phyloP scores from a whole-genome alignment of 2,329 filamentous ascomycete species.

The Bipolaris zeicola region DNA sequence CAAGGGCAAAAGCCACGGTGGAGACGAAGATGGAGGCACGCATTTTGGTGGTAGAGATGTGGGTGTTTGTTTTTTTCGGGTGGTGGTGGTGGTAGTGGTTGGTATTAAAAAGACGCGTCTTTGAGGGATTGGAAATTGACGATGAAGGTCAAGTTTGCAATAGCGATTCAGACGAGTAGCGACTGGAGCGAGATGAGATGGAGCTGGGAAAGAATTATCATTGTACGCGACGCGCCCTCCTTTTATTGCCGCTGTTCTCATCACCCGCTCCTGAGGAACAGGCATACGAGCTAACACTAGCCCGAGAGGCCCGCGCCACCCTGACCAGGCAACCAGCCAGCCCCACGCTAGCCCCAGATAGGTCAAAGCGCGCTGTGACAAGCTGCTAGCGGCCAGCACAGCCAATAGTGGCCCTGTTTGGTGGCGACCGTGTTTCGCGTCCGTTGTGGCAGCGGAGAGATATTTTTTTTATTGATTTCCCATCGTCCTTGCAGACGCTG shows the following conservation, averaged over 20 bases:
- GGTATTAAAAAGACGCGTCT: neutral
- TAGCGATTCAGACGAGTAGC: constrained; percentile 11
- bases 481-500: neutral
- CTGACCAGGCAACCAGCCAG: constrained; percentile 31
- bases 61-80: constrained; percentile 15
- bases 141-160: constrained; percentile 19
- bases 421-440: constrained; percentile 11
- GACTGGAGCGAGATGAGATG: constrained; percentile 16
- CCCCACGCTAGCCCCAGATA: constrained; percentile 8
- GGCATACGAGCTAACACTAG: constrained; percentile 22
- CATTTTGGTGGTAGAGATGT: constrained; percentile 31
- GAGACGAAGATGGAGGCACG: constrained; percentile 40
- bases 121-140: constrained; percentile 20
- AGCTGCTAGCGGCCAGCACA: constrained; percentile 10
- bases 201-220: neutral
- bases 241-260: constrained; percentile 23
- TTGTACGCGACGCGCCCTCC: constrained; percentile 19
- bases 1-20: constrained; percentile 36
- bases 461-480: constrained; percentile 16
- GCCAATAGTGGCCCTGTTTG: constrained; percentile 22
- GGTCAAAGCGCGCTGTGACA: neutral
- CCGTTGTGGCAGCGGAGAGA: constrained; percentile 9
- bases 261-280: constrained; percentile 17
- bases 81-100: constrained; percentile 6
- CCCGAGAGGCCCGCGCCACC: constrained; percentile 24